A percentile compares a stretch with the other conserved stretches of the same genome.
phyloP scores from a whole-genome alignment of 2,329 filamentous ascomycete genomes.

The Fusarium gaditjirri region DNA sequence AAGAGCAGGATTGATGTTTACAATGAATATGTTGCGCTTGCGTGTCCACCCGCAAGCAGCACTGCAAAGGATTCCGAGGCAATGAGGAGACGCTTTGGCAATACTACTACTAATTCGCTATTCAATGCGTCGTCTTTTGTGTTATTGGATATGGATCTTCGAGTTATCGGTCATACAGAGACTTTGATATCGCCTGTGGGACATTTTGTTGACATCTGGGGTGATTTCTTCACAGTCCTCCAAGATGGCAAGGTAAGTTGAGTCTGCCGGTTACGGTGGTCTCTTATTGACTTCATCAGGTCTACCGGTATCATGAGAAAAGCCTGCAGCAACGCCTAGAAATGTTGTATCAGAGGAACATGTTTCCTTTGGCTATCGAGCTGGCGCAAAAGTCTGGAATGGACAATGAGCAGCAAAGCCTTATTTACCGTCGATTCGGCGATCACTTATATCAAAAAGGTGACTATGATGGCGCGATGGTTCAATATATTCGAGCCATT shows the following conservation, averaged over 20 bases:
- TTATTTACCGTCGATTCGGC: conserved; percentile 93
- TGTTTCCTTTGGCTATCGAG: conserved; percentile 91
- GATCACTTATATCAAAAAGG: conserved; percentile 95
- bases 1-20: conserved; percentile 85
- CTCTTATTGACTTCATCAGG: conserved; percentile 57
- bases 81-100: conserved; percentile 77
- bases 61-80: conserved; percentile 67
- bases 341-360: conserved; percentile 91
- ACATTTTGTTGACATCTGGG: conserved; percentile 87
- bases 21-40: conserved; percentile 86
- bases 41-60: conserved; percentile 75
- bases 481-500: conserved; percentile 95
- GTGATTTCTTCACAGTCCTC: conserved; percentile 88
- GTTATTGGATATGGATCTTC: conserved; percentile 89
- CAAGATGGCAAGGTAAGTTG: conserved; percentile 84
- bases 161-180: conserved; percentile 90
- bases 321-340: conserved; percentile 90
- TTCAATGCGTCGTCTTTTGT: conserved; percentile 91
- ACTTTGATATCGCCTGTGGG: conserved; percentile 83
- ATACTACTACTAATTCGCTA: conserved; percentile 74
- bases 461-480: conserved; percentile 98
- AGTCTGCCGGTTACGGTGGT: not conserved
- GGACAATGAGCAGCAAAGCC: conserved; percentile 82
- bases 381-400: conserved; percentile 90
- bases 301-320: conserved; percentile 91